These are phyloP conservation scores for Cutaneotrichosporon spelunceum DNA, from an alignment of 1,284 basidiomycete genomes.

Conservation along the genomic window DNA sequence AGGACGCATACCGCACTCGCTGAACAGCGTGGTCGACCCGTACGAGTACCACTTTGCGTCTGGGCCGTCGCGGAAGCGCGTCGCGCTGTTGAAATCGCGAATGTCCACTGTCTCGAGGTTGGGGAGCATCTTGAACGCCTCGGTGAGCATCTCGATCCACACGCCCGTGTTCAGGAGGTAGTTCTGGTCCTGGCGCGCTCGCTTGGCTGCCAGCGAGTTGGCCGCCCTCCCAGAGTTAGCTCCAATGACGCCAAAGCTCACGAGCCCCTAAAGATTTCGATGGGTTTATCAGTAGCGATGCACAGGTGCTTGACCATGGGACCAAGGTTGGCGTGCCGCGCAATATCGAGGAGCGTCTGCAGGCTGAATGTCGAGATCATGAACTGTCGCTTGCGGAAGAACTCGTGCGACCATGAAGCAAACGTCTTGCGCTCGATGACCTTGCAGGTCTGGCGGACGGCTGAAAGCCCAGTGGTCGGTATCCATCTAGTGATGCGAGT, in stretches of 20 bases:
- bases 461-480: conserved; percentile 10
- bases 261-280: neutral
- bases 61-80: conserved; percentile 18
- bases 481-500: conserved; percentile 15
- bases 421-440: conserved; percentile 14
- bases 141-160: conserved; percentile 4
- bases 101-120: conserved; percentile 54
- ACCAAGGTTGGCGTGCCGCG: conserved; percentile 5
- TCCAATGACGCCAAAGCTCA: neutral
- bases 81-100: conserved; percentile 48
- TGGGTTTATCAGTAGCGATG: conserved; percentile 10
- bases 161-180: conserved; percentile 7
- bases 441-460: conserved; percentile 17
- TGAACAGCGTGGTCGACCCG: neutral
- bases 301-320: conserved; percentile 14
- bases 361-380: conserved; percentile 17
- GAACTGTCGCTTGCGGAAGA: conserved; percentile 29
- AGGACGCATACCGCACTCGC: neutral
- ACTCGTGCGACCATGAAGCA: conserved; percentile 13
- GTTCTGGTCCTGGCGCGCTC: conserved; percentile 13
- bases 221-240: neutral
- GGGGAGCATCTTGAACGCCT: conserved; percentile 5
- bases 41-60: conserved; percentile 5
- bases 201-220: neutral
- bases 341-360: conserved; percentile 16